Base-by-base conservation (phyloP, 2,329 filamentous ascomycete genomes). In the Dryadomyces sulphureus region DNA sequence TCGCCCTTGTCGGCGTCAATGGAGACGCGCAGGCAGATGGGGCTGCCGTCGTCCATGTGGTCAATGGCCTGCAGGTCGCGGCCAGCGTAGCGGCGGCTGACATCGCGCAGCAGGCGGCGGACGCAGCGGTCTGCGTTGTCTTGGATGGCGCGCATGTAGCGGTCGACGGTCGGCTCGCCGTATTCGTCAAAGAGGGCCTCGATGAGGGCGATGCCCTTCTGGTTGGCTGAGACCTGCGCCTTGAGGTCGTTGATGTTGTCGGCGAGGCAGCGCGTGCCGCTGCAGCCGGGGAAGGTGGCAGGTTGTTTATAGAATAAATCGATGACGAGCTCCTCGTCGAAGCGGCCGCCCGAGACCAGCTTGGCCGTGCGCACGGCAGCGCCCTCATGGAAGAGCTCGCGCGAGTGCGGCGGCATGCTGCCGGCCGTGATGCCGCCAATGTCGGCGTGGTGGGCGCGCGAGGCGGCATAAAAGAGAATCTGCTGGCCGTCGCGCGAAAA, bases 171-270 rank as follows among this genome's bases (percentile, higher is more conserved):
- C 2, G 79, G 69, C 54, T 86, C 79, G 16, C 80, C 79, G 54
- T 89, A 92, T 55, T 92, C 86, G 17, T 75, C 72, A 53, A 93
- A 88, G 2, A 92, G 66, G 0, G 73, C 70, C 43, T 73, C 74
- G 53, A 93, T 92, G 20, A 90, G 67, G 32, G 77, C 79, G 56
- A 90, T 90, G 8, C 87, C 87, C 54, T 88, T 88, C 54, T 87
- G 81, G 56, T 94, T 93, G 12, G 86, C 85, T 0, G 87, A 85
- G 12, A 92, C 81, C 58, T 93, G 86, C 0, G 87, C 87, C 60
- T 89, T 88, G 36, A 94, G 69, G 58, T 93, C 87, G 45, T 86
- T 89, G 52, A 93, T 69, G 57, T 93, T 93, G 60, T 94, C 87
- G 9, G 75, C 78, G 1, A 93, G 67, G 57, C 84, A 87, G 38